phyloP scores from a whole-genome alignment of 805 yeast genomes.

The Cyberlindnera veronae region DNA sequence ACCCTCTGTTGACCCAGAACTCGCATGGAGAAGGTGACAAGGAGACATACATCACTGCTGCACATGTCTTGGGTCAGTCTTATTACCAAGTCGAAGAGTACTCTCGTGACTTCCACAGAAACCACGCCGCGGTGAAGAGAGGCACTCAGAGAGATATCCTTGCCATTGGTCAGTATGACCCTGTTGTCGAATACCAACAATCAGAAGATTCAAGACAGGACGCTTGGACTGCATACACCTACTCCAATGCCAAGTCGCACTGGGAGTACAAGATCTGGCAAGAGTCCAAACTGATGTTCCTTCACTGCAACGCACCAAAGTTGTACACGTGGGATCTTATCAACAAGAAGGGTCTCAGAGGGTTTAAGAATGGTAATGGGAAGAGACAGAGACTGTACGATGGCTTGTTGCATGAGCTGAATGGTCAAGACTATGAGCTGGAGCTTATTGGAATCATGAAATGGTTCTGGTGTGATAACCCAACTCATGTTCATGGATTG shows the following conservation, averaged over 20 bases:
- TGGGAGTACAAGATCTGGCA: slow-evolving; percentile 18
- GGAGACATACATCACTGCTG: slow-evolving; percentile 60
- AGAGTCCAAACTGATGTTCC: slow-evolving; percentile 13
- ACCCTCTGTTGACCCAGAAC: slow-evolving; percentile 60
- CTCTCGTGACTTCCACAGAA: slow-evolving; percentile 15
- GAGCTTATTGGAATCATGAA: slow-evolving; percentile 7
- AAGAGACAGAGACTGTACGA: slow-evolving; percentile 13
- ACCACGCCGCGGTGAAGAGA: slow-evolving; percentile 14
- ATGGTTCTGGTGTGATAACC: slow-evolving; percentile 22
- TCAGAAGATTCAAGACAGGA: neutral
- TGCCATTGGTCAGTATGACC: slow-evolving; percentile 38
- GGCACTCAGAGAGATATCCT: slow-evolving; percentile 23
- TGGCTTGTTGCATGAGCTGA: slow-evolving; percentile 6
- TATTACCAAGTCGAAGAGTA: slow-evolving; percentile 40
- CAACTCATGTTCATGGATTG: slow-evolving; percentile 31
- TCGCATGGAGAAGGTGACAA: slow-evolving; percentile 67
- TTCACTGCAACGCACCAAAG: slow-evolving; percentile 20
- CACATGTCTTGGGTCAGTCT: slow-evolving; percentile 41
- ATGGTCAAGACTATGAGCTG: slow-evolving; percentile 12
- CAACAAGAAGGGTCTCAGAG: slow-evolving; percentile 2
- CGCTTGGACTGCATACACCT: slow-evolving; percentile 10
- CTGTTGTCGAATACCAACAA: slow-evolving; percentile 18
- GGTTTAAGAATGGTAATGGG: slow-evolving; percentile 5
- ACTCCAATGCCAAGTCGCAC: slow-evolving; percentile 10
- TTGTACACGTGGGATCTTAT: slow-evolving; percentile 13